These are phyloP conservation scores for Edaphochlamys debaryana DNA, from an alignment of 139 green algal genomes.

Conservation along the genomic window DNA sequence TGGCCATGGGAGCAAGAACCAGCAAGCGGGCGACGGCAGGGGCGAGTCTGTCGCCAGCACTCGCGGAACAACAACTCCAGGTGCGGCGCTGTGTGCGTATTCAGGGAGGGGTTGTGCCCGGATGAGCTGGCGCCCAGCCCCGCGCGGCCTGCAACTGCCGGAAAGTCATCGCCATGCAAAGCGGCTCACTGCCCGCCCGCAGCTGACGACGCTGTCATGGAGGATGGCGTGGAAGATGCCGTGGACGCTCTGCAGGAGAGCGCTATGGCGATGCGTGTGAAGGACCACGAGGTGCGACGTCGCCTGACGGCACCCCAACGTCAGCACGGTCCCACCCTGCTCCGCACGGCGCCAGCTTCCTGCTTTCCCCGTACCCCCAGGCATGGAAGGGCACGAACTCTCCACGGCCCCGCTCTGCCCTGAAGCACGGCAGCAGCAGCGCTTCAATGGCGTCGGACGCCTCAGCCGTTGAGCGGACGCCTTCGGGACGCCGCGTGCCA, in stretches of 20 bases:
- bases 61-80: background rate
- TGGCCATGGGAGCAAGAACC: background rate
- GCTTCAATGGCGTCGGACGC: background rate
- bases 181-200: background rate
- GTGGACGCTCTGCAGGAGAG: background rate
- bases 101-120: background rate
- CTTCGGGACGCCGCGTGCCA: slow-evolving; percentile 1
- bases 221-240: background rate
- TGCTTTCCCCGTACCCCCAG: background rate
- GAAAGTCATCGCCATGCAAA: background rate
- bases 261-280: background rate
- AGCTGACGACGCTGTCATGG: background rate
- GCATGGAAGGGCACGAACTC: slow-evolving; percentile 14
- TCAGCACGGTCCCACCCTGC: too few relatives aligned
- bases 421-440: slow-evolving; percentile 25
- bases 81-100: background rate
- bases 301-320: too few relatives aligned
- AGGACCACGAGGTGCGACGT: background rate
- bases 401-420: slow-evolving; percentile 11
- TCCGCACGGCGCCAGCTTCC: too few relatives aligned
- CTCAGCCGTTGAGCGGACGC: background rate
- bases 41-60: too few relatives aligned
- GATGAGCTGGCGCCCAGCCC: background rate
- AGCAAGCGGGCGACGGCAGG: background rate
- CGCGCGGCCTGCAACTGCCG: background rate